These are phyloP conservation scores for Parasitella parasitica DNA, from an alignment of 371 early-diverging fungal species.

Conservation along the genomic window DNA sequence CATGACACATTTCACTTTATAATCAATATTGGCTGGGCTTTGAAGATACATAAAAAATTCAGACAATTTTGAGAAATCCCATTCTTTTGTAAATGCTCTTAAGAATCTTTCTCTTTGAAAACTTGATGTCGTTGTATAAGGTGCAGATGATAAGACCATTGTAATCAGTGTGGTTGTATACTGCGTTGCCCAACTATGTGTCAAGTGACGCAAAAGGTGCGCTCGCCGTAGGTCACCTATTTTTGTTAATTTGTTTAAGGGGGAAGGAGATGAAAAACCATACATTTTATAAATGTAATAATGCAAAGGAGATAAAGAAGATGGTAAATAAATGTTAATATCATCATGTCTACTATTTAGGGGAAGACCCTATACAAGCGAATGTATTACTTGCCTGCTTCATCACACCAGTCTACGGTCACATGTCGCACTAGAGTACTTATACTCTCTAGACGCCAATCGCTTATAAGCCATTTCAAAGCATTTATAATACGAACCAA, in stretches of 20 bases:
- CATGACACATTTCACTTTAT: conserved; percentile 72
- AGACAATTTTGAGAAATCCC: conserved; percentile 78
- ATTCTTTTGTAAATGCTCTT: conserved; percentile 67
- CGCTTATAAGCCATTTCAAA: conserved; percentile 69
- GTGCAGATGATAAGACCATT: conserved; percentile 39
- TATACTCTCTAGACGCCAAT: conserved; percentile 69
- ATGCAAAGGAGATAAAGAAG: not conserved
- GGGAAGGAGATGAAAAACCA: not conserved
- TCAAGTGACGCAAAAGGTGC: conserved; percentile 52
- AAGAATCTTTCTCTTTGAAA: conserved; percentile 61
- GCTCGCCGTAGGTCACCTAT: conserved; percentile 58
- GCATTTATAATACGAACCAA: conserved; percentile 69
- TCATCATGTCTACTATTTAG: not conserved
- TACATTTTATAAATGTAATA: not conserved
- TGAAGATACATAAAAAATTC: conserved; percentile 76
- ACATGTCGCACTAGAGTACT: conserved; percentile 64
- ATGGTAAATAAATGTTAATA: not conserved
- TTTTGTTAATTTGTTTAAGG: not conserved
- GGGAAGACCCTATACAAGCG: not conserved
- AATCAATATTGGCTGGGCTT: conserved; percentile 67
- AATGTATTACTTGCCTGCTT: conserved; percentile 19
- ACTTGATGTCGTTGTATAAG: conserved; percentile 33
- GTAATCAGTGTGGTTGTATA: conserved; percentile 55
- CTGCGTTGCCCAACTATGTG: conserved; percentile 62
- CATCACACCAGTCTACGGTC: conserved; percentile 65